Base-by-base conservation (phyloP, 23 red algal species). In the Gracilaria domingensis region DNA sequence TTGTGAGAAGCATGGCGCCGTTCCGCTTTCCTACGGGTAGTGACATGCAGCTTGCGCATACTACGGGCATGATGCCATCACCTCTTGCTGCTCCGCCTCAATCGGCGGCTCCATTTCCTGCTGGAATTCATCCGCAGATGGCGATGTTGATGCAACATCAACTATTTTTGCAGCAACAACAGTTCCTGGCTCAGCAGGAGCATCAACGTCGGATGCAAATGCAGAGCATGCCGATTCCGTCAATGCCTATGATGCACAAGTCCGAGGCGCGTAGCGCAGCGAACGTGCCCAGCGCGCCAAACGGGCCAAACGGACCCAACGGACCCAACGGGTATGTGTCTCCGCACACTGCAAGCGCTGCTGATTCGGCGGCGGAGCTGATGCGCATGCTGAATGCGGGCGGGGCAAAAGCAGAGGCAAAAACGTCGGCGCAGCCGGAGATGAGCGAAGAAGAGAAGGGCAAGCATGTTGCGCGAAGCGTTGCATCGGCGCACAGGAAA, bases 81-180 rank as follows among this genome's bases (percentile, higher is more conserved):
- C 72, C 72, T 37, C 40, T 77, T 50, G 40, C 72, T 51, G 34
- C 72, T 24, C 72, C 72, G 39, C 72, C 72, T 24, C 72, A 45
- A 42, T 21, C 72, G 45, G 40, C 72, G 2, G 72, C 72, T 23
- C 72, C 72, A 14, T 77, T 77, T 77, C 30, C 72, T 8, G 40
- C 72, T 51, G 79, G 65, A 16, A 54, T 88, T 47, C 84, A 88
- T 33, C 84, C 84, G 47, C 84, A 77, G 14, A 78, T 88, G 39
- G 84, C 84, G 11, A 75, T 88, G 84, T 51, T 88, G 84, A 88
- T 88, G 84, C 84, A 88, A 12, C 70, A 88, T 51, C 84, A 78
- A 37, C 45, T 76, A 33, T 78, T 76, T 59, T 51, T 88, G 47
- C 60, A 71, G 35, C 66, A 76, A 42, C 84, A 88, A 35, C 66